Evolutionary conservation across 768 basidiomycete genomes (phyloP).

Genomic region (Phylloporus sp.): DNA sequence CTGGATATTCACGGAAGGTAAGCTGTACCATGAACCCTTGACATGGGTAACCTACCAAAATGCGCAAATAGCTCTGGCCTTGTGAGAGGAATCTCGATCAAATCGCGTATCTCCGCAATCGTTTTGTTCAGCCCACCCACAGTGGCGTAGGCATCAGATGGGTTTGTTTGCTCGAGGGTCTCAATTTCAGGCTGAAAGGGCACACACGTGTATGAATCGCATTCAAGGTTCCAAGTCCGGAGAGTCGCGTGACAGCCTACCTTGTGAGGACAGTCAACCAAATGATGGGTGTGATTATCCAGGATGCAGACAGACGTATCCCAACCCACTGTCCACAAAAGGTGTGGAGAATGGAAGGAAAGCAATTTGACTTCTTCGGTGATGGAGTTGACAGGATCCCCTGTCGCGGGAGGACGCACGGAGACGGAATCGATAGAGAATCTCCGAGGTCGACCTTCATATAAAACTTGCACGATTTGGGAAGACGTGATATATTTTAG

Average conservation of each 20-base stretch:
- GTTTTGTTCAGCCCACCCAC: conserved; percentile 89
- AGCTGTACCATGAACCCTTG: conserved; percentile 15
- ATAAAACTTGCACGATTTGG: conserved; percentile 58
- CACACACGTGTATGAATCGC: conserved; percentile 12
- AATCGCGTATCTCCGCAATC: conserved; percentile 77
- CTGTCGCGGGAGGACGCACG: conserved; percentile 17
- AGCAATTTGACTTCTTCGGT: conserved; percentile 40
- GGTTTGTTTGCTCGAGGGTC: conserved; percentile 38
- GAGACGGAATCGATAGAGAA: conserved; percentile 53
- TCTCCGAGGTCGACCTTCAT: conserved; percentile 54
- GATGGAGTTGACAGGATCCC: conserved; percentile 30
- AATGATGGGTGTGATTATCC: conserved; percentile 26
- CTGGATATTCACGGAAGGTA: conserved; percentile 32
- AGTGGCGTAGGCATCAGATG: conserved; percentile 61
- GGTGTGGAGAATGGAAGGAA: conserved; percentile 36
- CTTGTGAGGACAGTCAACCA: conserved; percentile 31
- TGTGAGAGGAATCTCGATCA: conserved; percentile 81
- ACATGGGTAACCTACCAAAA: conserved; percentile 47
- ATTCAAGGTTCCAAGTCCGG: conserved; percentile 5
- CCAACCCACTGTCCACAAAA: conserved; percentile 65
- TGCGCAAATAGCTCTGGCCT: conserved; percentile 76
- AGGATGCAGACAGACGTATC: conserved; percentile 51
- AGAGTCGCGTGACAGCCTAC: conserved; percentile 16
- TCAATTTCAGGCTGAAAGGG: conserved; percentile 41
- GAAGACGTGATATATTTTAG: conserved; percentile 59